Evolutionary conservation across 257 asterid species (phyloP).

Genomic region (Nicotiana tabacum): DNA sequence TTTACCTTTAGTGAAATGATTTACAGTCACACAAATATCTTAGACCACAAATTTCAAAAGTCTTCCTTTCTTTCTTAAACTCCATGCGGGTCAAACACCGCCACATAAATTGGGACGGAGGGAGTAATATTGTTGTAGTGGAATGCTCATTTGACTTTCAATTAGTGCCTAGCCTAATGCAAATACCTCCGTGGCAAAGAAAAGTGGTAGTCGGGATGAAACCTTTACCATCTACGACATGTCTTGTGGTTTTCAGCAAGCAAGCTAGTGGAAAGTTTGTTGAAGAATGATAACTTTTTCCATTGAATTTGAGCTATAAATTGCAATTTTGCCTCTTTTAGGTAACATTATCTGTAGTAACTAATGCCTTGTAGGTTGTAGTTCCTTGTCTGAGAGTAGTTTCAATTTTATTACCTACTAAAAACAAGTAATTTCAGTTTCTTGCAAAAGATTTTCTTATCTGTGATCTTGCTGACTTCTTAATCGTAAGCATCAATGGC

Average conservation of each 20-base stretch:
- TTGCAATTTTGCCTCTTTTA: not conserved
- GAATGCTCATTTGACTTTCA: not conserved
- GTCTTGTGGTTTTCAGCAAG: not conserved
- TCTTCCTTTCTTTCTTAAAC: no score
- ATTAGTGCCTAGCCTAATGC: not conserved
- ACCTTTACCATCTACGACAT: not conserved
- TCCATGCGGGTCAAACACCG: no score
- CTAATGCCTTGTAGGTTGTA: not conserved
- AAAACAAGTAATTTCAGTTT: not conserved
- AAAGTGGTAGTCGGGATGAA: not conserved
- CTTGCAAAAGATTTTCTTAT: not conserved
- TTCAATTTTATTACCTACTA: not conserved
- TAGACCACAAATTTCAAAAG: no score
- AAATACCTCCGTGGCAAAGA: not conserved
- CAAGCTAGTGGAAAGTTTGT: not conserved
- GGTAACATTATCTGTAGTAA: conserved; percentile 2
- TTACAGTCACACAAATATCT: no score
- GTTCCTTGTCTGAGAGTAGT: not conserved
- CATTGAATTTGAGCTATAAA: not conserved
- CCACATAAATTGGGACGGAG: no score
- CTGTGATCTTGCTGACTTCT: not conserved
- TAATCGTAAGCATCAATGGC: not conserved
- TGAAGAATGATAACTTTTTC: not conserved
- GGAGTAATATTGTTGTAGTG: not conserved
- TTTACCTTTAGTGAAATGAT: no score